A percentile compares a stretch with the other conserved stretches of the same genome.
These are phyloP conservation scores for Candida pseudoviswanathii DNA, from an alignment of 1,139 yeast genomes.

Conservation along the genomic window DNA sequence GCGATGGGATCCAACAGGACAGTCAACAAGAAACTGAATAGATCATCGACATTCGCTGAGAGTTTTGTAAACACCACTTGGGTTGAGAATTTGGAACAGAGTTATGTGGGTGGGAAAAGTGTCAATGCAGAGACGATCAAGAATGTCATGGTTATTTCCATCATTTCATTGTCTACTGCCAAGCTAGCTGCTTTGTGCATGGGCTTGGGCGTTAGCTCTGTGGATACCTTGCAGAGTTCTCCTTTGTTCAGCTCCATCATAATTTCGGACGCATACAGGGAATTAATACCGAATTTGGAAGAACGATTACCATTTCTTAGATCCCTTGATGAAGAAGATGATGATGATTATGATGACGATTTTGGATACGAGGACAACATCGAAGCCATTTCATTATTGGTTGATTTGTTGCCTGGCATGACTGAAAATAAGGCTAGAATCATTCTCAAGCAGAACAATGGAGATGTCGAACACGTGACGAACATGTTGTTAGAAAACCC, in stretches of 20 bases:
- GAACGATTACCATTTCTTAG: constrained; percentile 47
- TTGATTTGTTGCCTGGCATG: constrained; percentile 64
- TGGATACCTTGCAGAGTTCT: constrained; percentile 41
- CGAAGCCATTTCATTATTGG: constrained; percentile 44
- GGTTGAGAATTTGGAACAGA: constrained; percentile 58
- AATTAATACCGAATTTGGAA: constrained; percentile 51
- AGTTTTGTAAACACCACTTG: constrained; percentile 54
- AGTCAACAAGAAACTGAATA: constrained; percentile 17
- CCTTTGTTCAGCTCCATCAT: constrained; percentile 60
- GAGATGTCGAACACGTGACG: constrained; percentile 61
- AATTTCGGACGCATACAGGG: constrained; percentile 44
- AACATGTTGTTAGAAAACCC: constrained; percentile 66
- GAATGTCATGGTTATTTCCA: constrained; percentile 53
- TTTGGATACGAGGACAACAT: constrained; percentile 25
- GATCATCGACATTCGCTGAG: constrained; percentile 41
- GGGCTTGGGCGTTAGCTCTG: constrained; percentile 46
- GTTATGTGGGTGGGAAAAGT: constrained; percentile 60
- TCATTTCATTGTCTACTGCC: constrained; percentile 50
- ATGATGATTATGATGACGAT: constrained; percentile 23
- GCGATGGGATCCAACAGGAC: constrained; percentile 17
- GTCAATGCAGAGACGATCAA: constrained; percentile 47
- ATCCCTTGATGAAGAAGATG: constrained; percentile 15
- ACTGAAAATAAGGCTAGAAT: constrained; percentile 45
- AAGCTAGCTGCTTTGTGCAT: constrained; percentile 40
- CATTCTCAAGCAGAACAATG: constrained; percentile 48